Evolutionary conservation across 2,329 filamentous ascomycete species (phyloP).

Genomic region (Rasamsonia emersonii): DNA sequence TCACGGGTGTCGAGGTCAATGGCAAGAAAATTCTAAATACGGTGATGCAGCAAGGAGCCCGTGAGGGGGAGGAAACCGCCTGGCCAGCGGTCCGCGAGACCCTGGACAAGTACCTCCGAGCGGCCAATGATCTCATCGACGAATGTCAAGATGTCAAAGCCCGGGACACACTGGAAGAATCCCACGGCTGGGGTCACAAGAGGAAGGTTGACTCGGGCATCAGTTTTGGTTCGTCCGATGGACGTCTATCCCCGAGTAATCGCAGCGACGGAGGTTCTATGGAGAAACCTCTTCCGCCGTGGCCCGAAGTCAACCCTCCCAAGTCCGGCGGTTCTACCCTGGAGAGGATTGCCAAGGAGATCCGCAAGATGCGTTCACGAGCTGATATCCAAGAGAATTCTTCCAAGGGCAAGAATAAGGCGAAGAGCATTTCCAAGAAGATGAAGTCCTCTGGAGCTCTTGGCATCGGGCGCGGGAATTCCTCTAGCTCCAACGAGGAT

Average conservation of each 20-base stretch:
- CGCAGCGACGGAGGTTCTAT: constrained; percentile 20
- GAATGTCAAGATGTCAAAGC: constrained; percentile 47
- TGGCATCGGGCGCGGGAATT: constrained; percentile 33
- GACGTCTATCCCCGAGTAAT: constrained; percentile 26
- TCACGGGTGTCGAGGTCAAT: constrained; percentile 48
- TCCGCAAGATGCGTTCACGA: constrained; percentile 37
- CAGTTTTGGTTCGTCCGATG: constrained; percentile 43
- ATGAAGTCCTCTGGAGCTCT: constrained; percentile 49
- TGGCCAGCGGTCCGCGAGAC: constrained; percentile 44
- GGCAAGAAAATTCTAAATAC: constrained; percentile 46
- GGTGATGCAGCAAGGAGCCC: constrained; percentile 46
- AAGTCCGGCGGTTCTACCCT: constrained; percentile 41
- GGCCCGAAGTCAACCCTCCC: constrained; percentile 17
- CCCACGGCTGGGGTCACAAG: constrained; percentile 29
- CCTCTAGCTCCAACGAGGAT: constrained; percentile 23
- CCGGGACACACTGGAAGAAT: constrained; percentile 28
- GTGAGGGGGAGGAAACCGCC: constrained; percentile 43
- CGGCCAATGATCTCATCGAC: constrained; percentile 53
- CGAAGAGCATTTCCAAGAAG: constrained; percentile 20
- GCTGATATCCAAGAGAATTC: constrained; percentile 2
- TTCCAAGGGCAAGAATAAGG: constrained; percentile 16
- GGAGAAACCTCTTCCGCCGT: constrained; percentile 36
- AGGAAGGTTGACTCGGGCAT: constrained; percentile 58
- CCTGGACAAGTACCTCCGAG: constrained; percentile 50
- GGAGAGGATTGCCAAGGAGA: constrained; percentile 51